Conservation (phyloP, 225 moss, liverwort and hornwort genomes). For the Takakia lepidozioides region DNA sequence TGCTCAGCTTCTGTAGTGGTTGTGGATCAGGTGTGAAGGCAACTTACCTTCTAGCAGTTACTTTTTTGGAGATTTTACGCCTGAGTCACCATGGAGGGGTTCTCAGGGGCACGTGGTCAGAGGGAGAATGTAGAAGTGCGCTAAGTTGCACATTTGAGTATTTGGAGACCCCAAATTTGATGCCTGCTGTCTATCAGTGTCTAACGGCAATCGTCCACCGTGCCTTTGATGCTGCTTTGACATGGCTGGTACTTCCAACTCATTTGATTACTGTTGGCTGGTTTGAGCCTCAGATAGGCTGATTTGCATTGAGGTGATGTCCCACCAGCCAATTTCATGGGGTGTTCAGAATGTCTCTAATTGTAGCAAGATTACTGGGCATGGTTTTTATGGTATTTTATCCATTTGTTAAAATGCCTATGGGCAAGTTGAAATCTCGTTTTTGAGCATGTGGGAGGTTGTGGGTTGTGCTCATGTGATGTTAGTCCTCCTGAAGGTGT, state of each 20-base stretch:
- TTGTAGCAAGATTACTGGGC: too few species aligned
- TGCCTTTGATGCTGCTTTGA: constrained; percentile 45
- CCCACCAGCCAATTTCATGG: too few species aligned
- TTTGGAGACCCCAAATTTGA: constrained; percentile 63
- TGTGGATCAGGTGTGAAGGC: constrained; percentile 63
- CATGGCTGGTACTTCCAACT: constrained; percentile 51
- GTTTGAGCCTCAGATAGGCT: too few species aligned
- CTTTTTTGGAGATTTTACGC: constrained; percentile 64
- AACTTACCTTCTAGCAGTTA: constrained; percentile 68
- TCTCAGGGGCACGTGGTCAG: constrained; percentile 13
- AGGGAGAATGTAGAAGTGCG: constrained; percentile 35
- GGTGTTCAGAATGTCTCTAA: too few species aligned
- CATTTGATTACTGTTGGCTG: too few species aligned
- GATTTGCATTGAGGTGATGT: too few species aligned
- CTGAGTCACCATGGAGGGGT: constrained; percentile 57
- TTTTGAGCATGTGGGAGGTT: too few species aligned
- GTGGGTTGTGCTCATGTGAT: too few species aligned
- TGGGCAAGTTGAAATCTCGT: too few species aligned
- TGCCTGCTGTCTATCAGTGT: constrained; percentile 54
- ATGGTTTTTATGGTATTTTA: too few species aligned
- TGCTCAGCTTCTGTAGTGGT: constrained; percentile 14
- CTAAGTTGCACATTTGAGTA: constrained; percentile 68
- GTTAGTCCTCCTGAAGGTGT: too few species aligned
- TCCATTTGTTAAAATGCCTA: too few species aligned
- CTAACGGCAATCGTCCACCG: constrained; percentile 33